phyloP scores from a whole-genome alignment of 352 stramenopile species.

The Phytophthora constricta region DNA sequence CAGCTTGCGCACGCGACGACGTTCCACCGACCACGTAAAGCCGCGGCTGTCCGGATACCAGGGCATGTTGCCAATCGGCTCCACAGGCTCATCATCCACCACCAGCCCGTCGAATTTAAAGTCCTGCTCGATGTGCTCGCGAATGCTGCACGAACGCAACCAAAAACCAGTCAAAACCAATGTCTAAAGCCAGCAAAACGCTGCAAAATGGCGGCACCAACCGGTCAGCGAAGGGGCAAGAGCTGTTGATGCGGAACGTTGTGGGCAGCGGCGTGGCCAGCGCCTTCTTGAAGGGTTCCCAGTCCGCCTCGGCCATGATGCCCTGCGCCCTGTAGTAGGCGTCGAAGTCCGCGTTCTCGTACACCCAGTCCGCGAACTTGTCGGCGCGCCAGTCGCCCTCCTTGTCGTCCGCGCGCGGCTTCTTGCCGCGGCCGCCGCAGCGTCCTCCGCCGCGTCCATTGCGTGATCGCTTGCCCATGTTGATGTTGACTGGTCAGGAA shows the following conservation, averaged over 20 bases:
- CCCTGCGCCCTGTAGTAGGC: conserved; percentile 90
- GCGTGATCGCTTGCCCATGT: conserved; percentile 57
- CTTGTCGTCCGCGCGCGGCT: conserved; percentile 50
- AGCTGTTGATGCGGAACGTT: conserved; percentile 94
- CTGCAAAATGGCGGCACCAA: conserved; percentile 31
- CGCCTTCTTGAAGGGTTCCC: conserved; percentile 90
- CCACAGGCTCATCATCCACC: conserved; percentile 81
- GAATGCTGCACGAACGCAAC: conserved; percentile 56
- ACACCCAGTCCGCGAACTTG: conserved; percentile 87
- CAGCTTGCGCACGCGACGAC: conserved; percentile 92
- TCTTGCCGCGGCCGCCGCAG: conserved; percentile 53
- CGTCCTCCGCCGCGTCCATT: conserved; percentile 44
- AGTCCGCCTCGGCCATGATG: conserved; percentile 86
- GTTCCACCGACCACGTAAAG: conserved; percentile 91
- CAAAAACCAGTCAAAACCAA: conserved; percentile 13
- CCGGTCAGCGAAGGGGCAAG: conserved; percentile 83
- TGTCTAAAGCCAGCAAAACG: neutral
- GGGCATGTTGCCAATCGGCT: conserved; percentile 84
- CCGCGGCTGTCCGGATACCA: conserved; percentile 92
- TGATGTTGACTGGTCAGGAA: conserved; percentile 9
- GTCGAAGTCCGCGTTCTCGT: conserved; percentile 87
- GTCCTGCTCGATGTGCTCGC: conserved; percentile 82
- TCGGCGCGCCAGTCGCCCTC: conserved; percentile 50
- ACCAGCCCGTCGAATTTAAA: conserved; percentile 88
- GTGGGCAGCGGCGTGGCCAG: conserved; percentile 91